Evolutionary conservation across 1,284 basidiomycete species (phyloP), one percentile per base, ranked within the genome.

Genomic region (Ustilago loliicola): DNA sequence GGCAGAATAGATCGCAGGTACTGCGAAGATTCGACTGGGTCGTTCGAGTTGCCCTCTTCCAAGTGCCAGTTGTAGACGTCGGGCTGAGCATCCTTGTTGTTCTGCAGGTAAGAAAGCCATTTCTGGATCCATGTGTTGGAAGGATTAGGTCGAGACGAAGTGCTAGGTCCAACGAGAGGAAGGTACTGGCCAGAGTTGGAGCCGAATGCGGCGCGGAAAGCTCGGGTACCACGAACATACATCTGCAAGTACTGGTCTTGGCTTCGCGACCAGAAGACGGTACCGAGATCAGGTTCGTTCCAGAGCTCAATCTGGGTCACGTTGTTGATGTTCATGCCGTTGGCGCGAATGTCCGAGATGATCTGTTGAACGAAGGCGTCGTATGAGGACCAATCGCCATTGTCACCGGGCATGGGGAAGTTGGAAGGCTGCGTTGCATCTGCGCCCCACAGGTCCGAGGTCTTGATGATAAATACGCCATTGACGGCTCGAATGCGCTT

Each of bases 171-270:
- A 25, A 57, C 53, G 23, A 64, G 34, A 8, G 48, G 62, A 3
- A 64, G 45, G 45, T 6, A 47, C 6, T 47, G 45, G 13, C 45
- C 45, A 7, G n/a, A 21, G 19, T 25, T 11, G 11, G 10, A n/a
- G 5, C 34, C 34, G 34, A 64, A 57, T 21, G 54, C 62, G 10
- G 45, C 34, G 5, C 54, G 15, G 34, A 40, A 57, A 23, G 50
- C 50, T 30, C 36, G 8, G 25, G 27, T 30, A 8, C 53, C 54
- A 25, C 50, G 56, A 9, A 23, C 47, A 27, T 64, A 64, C 23
- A 32, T 4, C 29, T 57, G 25, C 4, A 57, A 32, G 53, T n/a
- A 64, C 48, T 64, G 62, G 36, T 64, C 62, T 47, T 64, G 62
- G 21, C 62, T 64, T 21, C 54, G 62, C 2, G 54, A 47, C 62